Conservation (phyloP, 306 rosid species). For the Sicyos baderoa region DNA sequence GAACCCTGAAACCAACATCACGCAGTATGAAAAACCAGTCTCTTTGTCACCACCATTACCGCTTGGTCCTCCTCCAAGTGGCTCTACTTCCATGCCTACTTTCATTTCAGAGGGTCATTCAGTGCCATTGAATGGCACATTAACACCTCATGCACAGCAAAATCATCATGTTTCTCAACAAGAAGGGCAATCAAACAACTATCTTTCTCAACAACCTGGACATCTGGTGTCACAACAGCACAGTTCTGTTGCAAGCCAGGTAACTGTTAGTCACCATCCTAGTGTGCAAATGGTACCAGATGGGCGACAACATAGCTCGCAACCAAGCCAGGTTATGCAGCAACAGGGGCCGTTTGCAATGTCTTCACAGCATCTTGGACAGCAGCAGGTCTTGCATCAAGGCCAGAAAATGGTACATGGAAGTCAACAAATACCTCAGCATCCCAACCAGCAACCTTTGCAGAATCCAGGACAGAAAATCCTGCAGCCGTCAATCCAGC, state of each 20-base stretch:
- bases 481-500: neutral
- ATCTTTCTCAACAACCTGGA: constrained; percentile 41
- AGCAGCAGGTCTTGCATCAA: constrained; percentile 17
- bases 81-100: constrained; percentile 25
- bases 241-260: constrained; percentile 32
- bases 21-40: constrained; percentile 81
- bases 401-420: constrained; percentile 45
- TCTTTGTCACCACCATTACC: constrained; percentile 44
- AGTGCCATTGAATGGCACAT: constrained; percentile 28
- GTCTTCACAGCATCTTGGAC: neutral
- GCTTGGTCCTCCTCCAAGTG: constrained; percentile 31
- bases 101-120: constrained; percentile 46
- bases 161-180: constrained; percentile 39
- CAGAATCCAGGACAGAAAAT: constrained; percentile 51
- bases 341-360: constrained; percentile 32
- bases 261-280: constrained; percentile 35
- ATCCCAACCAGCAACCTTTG: constrained; percentile 22
- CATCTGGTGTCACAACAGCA: constrained; percentile 44
- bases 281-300: constrained; percentile 40
- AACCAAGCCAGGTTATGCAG: constrained; percentile 32
- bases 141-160: constrained; percentile 44
- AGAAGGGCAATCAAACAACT: constrained; percentile 43
- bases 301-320: constrained; percentile 44
- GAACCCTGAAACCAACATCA: constrained; percentile 91
- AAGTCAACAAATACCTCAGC: constrained; percentile 45